These are phyloP conservation scores for Aspergillus diversus DNA, from an alignment of 495 filamentous ascomycete genomes.

Conservation along the genomic window DNA sequence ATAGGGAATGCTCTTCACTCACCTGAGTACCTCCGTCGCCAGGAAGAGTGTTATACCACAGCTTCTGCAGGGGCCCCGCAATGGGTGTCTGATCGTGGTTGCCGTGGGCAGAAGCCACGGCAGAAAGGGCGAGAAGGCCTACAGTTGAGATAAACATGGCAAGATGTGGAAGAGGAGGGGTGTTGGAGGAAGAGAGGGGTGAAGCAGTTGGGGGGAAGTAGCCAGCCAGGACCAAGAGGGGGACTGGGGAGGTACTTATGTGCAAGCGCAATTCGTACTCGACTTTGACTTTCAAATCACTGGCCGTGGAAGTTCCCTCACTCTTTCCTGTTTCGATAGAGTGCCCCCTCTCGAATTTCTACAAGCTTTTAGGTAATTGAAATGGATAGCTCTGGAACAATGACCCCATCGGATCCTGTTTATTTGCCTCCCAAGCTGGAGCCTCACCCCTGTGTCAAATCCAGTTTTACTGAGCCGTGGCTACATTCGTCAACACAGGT, in stretches of 20 bases:
- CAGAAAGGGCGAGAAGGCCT: constrained; percentile 35
- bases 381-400: background rate
- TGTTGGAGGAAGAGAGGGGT: background rate
- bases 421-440: background rate
- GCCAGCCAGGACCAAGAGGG: background rate
- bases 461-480: background rate
- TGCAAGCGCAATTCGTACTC: background rate
- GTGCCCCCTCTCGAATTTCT: background rate
- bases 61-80: constrained; percentile 57
- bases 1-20: background rate
- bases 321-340: background rate
- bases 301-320: background rate
- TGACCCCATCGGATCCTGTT: background rate
- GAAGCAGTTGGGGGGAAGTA: background rate
- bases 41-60: constrained; percentile 69
- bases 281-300: background rate
- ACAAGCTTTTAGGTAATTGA: constrained; percentile 13
- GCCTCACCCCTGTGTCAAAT: background rate
- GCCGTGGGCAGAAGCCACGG: constrained; percentile 53
- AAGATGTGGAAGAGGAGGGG: background rate
- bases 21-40: constrained; percentile 73
- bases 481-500: background rate
- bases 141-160: constrained; percentile 27
- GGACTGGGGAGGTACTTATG: constrained; percentile 2
- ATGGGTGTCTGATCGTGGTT: constrained; percentile 57